A percentile compares a stretch with the other conserved stretches of the same genome.
phyloP scores from a whole-genome alignment of 2,329 filamentous ascomycete genomes.

The Alternaria sp. region DNA sequence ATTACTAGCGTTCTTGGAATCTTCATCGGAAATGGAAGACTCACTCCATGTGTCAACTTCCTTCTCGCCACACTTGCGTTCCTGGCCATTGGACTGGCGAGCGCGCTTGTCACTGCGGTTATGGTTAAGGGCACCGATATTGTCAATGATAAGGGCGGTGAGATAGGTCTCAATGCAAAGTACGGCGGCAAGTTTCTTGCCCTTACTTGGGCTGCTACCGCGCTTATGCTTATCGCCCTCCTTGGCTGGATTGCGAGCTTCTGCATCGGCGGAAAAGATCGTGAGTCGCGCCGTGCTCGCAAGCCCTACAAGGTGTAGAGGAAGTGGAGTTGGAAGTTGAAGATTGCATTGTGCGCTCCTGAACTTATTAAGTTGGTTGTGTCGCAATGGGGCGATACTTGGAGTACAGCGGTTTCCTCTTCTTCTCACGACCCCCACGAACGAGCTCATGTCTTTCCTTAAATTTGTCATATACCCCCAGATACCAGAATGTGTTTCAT shows the following conservation, averaged over 20 bases:
- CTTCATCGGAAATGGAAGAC: slow-evolving; percentile 52
- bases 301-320: not conserved
- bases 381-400: not conserved
- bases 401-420: not conserved
- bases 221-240: slow-evolving; percentile 51
- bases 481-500: not conserved
- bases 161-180: slow-evolving; percentile 59
- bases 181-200: slow-evolving; percentile 64
- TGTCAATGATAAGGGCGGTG: slow-evolving; percentile 63
- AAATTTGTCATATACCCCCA: slow-evolving; percentile 9
- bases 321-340: not conserved
- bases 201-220: slow-evolving; percentile 67
- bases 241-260: slow-evolving; percentile 42
- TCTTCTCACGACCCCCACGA: not conserved
- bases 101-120: slow-evolving; percentile 74
- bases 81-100: slow-evolving; percentile 71
- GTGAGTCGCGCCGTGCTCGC: not conserved
- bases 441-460: slow-evolving; percentile 3
- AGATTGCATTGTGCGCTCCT: not conserved
- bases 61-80: slow-evolving; percentile 61
- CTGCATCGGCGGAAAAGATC: slow-evolving; percentile 29
- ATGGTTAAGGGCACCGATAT: slow-evolving; percentile 61
- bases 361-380: not conserved
- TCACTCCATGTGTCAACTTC: slow-evolving; percentile 61
- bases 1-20: slow-evolving; percentile 57